These are phyloP conservation scores for Aspergillus pseudoterreus DNA, from an alignment of 2,329 filamentous ascomycete species.

Conservation along the genomic window DNA sequence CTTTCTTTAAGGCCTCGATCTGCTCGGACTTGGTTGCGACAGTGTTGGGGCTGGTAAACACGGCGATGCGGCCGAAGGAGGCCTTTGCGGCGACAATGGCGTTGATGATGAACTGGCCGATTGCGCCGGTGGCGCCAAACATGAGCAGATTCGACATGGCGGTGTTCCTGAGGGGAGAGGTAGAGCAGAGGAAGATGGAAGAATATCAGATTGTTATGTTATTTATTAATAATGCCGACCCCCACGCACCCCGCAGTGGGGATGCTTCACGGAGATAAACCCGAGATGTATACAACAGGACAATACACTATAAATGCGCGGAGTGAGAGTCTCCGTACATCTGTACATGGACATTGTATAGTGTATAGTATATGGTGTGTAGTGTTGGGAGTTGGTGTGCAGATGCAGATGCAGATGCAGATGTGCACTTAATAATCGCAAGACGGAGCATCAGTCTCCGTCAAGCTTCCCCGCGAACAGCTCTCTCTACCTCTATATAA, in stretches of 20 bases:
- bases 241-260: not conserved
- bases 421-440: no score
- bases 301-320: no score
- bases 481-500: not conserved
- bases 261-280: no score
- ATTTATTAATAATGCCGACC: not conserved
- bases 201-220: not conserved
- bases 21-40: slow-evolving; percentile 48
- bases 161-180: not conserved
- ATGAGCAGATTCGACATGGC: slow-evolving; percentile 18
- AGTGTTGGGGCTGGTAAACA: slow-evolving; percentile 56
- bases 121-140: slow-evolving; percentile 21
- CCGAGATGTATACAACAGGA: no score
- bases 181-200: not conserved
- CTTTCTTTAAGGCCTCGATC: slow-evolving; percentile 45
- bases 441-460: not conserved
- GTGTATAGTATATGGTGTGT: no score
- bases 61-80: slow-evolving; percentile 52
- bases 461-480: not conserved
- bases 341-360: no score
- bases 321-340: not conserved
- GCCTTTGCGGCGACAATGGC: slow-evolving; percentile 47
- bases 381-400: no score
- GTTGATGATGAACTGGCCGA: slow-evolving; percentile 43
- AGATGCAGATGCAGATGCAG: no score